These are phyloP conservation scores for Podaxis sp. DNA, from an alignment of 768 basidiomycete genomes.

Conservation along the genomic window DNA sequence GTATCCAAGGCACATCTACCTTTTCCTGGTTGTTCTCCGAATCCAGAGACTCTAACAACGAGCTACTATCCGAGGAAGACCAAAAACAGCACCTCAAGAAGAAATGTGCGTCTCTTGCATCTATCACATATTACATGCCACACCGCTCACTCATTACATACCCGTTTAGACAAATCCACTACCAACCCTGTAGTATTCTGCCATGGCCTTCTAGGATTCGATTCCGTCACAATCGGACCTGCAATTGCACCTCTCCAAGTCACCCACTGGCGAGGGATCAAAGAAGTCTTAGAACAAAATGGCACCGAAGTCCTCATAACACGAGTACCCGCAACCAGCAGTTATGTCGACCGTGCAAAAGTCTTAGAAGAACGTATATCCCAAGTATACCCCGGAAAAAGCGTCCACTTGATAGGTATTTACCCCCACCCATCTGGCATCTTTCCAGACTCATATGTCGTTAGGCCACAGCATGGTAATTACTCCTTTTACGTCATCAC, in stretches of 20 bases:
- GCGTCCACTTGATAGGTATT: constrained; percentile 82
- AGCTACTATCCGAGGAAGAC: constrained; percentile 49
- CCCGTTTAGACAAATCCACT: constrained; percentile 61
- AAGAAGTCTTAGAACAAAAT: constrained; percentile 85
- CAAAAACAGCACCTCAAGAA: constrained; percentile 37
- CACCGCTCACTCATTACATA: constrained; percentile 6
- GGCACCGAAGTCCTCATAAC: constrained; percentile 91
- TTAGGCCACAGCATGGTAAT: constrained; percentile 72
- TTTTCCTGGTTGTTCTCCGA: constrained; percentile 50
- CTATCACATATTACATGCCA: neutral
- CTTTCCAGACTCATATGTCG: neutral
- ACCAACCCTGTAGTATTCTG: constrained; percentile 90
- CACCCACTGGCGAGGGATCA: constrained; percentile 95
- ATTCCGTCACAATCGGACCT: constrained; percentile 75
- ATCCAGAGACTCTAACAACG: constrained; percentile 34
- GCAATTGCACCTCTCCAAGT: constrained; percentile 80
- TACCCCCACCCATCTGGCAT: constrained; percentile 2
- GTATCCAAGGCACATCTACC: constrained; percentile 13
- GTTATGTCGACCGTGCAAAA: constrained; percentile 82
- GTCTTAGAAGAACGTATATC: constrained; percentile 84
- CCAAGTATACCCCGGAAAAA: constrained; percentile 72
- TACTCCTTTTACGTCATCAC: neutral
- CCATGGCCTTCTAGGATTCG: constrained; percentile 90
- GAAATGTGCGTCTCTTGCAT: constrained; percentile 49
- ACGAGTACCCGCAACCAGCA: constrained; percentile 89